Conservation (phyloP, 2,329 filamentous ascomycete genomes). For the Calcarisporium arbuscula region DNA sequence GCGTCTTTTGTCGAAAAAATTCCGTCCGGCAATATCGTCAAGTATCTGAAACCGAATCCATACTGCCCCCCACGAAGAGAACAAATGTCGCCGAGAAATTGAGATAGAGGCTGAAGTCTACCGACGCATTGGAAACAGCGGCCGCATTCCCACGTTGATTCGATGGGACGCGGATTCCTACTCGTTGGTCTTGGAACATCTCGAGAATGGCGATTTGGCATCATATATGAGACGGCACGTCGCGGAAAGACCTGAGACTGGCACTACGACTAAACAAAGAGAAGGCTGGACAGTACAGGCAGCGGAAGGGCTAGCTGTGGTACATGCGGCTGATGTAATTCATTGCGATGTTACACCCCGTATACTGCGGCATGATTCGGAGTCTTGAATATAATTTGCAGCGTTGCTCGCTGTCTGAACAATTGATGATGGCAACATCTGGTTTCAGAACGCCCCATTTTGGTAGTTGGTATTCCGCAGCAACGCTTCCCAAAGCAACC, state of each 20-base stretch:
- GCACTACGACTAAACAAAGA: conserved; percentile 12
- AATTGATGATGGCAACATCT: too few species aligned
- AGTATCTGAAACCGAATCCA: conserved; percentile 14
- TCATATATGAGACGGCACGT: conserved; percentile 12
- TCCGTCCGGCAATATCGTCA: conserved; percentile 13
- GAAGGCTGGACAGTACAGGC: conserved; percentile 24
- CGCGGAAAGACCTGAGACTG: conserved; percentile 2
- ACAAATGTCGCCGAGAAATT: conserved; percentile 1
- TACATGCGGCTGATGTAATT: conserved; percentile 30
- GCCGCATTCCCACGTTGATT: conserved; percentile 2
- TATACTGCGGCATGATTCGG: too few species aligned
- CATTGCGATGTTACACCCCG: conserved; percentile 33
- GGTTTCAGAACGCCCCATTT: too few species aligned
- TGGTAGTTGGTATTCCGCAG: too few species aligned
- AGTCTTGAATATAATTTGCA: too few species aligned
- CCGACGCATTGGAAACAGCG: neutral
- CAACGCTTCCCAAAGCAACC: too few species aligned
- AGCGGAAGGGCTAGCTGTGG: conserved; percentile 23
- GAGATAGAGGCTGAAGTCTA: conserved; percentile 2
- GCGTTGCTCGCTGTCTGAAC: too few species aligned
- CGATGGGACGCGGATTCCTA: conserved; percentile 17
- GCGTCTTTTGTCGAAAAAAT: conserved; percentile 15
- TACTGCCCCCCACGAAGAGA: conserved; percentile 13
- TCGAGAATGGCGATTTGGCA: conserved; percentile 18
- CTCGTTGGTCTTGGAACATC: conserved; percentile 19